Conservation (phyloP, 78 protist species). For the Dictyostelium brefeldianum region DNA sequence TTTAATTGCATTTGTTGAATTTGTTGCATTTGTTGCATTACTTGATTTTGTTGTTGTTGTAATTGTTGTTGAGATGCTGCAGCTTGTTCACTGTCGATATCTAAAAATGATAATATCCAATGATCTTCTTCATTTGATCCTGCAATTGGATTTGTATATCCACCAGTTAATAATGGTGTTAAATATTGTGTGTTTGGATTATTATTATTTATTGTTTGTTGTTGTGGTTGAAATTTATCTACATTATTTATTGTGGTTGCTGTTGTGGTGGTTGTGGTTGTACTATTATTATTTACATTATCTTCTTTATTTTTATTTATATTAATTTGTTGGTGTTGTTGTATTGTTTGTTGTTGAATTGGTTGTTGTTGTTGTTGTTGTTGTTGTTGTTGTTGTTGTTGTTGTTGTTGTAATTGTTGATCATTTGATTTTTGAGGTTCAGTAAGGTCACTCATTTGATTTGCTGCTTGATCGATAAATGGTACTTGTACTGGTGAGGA, state of each 20-base stretch:
- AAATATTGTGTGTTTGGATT: not conserved
- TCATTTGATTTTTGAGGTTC: not conserved
- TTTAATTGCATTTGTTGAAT: not conserved
- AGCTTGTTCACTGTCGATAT: slow-evolving; percentile 33
- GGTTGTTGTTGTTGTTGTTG: not conserved
- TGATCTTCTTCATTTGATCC: slow-evolving; percentile 50
- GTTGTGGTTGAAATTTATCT: not conserved
- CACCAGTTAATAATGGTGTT: slow-evolving; percentile 12
- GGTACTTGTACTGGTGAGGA: slow-evolving; percentile 15
- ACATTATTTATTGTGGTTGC: not conserved
- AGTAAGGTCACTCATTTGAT: not conserved
- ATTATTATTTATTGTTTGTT: not conserved
- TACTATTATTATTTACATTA: not conserved
- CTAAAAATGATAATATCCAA: slow-evolving; percentile 68
- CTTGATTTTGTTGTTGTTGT: not conserved
- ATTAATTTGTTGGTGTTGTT: not conserved
- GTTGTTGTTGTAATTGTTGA: not conserved
- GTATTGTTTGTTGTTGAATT: not conserved
- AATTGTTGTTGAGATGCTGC: slow-evolving; percentile 38
- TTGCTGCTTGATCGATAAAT: slow-evolving; percentile 27
- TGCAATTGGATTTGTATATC: not conserved
- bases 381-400: not conserved
- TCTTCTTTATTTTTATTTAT: not conserved
- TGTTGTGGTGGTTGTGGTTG: not conserved
- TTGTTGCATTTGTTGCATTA: not conserved